Base-by-base conservation (phyloP, 352 stramenopile genomes). In the Saprolegnia parasitica region DNA sequence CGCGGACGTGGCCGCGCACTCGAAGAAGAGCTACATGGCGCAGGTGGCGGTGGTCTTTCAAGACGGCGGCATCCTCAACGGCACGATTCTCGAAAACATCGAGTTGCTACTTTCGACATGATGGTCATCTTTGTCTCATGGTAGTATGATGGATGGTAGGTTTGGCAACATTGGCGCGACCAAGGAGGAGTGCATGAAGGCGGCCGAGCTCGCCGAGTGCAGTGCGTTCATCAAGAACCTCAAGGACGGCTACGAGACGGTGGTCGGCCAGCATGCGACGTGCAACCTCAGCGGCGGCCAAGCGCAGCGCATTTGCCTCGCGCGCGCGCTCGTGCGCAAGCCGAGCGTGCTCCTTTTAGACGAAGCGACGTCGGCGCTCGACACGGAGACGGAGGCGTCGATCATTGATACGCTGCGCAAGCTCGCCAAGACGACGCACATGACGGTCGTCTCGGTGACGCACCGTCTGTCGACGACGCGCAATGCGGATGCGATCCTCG, bases 11-110 rank as follows among this genome's bases (percentile, higher is more conserved):
- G 89, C 88, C 74, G 91, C 91, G 72, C 93, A 91, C 65, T 92
- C 83, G 9, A 93, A 90, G 68, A 83, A 86, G 71, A 93, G 84
- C 24, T 93, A 92, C 63, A 93, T 93, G 84, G 80, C 89, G 64
- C 87, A 96, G 72, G 92, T 84, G 23, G 86, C 86, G 0, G 84
- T 94, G 5, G 86, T 94, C 65, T 95, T 95, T 65, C 87, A 95
- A 68, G 87, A 95, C 72, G 86, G 86, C 56, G 86, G 86, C 23
- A 94, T 94, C 35, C 68, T 95, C 20, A 95, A 95, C 75, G 87
- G 87, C 57, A 89, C 84, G 16, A 95, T 95, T 71, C 91, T 84
- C 67, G 87, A 95, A 73, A 95, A 95, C 73, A 89, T 95, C 61
- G 84, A 85, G 47, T 95, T 91, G 72, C 2, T 35, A 35, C 29